Conservation (phyloP, 495 filamentous ascomycete genomes). For the Daldinia vernicosa region DNA sequence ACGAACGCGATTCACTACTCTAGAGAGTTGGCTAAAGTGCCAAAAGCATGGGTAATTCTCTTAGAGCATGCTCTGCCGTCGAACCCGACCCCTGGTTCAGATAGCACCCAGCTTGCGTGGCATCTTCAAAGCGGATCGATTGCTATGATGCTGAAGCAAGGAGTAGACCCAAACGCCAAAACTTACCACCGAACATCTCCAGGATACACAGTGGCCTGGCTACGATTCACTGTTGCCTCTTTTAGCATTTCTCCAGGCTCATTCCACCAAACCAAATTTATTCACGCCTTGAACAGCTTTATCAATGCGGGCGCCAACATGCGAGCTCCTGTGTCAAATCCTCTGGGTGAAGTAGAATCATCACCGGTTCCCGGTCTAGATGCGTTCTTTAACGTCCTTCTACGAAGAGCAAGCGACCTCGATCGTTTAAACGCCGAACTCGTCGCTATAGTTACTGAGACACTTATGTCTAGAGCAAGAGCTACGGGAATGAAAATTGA, state of each 20-base stretch:
- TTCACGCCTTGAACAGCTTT: not conserved
- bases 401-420: not conserved
- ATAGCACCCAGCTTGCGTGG: not conserved
- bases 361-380: not conserved
- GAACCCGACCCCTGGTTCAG: not conserved
- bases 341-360: not conserved
- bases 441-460: not conserved
- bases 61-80: not conserved
- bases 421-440: not conserved
- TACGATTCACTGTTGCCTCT: not conserved
- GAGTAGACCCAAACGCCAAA: not conserved
- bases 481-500: not conserved
- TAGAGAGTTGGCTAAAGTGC: not conserved
- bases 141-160: not conserved
- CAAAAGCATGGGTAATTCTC: not conserved
- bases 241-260: not conserved
- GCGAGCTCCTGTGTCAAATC: not conserved
- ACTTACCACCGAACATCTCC: not conserved
- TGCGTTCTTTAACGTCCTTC: not conserved
- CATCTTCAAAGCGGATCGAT: not conserved
- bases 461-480: not conserved
- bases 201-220: not conserved
- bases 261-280: not conserved
- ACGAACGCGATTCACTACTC: not conserved
- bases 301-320: not conserved